Evolutionary conservation across 2,329 filamentous ascomycete genomes (phyloP).

Genomic region (Ophiocordyceps unilateralis): DNA sequence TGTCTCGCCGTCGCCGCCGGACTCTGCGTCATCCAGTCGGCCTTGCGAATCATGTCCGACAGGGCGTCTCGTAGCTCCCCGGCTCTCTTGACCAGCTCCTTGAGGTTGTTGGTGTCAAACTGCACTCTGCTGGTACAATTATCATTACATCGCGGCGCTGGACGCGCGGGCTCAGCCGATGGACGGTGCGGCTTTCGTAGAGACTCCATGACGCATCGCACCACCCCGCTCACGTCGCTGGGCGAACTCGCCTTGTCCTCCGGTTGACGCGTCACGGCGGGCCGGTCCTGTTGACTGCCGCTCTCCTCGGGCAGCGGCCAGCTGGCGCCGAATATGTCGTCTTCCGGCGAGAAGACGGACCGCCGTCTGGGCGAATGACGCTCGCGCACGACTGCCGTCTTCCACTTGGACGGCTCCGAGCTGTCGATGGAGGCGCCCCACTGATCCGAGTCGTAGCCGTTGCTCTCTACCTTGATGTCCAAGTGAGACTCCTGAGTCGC

Average conservation of each 20-base stretch:
- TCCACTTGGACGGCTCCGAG: constrained; percentile 25
- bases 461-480: constrained; percentile 20
- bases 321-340: constrained; percentile 45
- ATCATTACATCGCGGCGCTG: constrained; percentile 14
- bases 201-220: constrained; percentile 45
- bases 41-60: constrained; percentile 40
- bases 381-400: constrained; percentile 36
- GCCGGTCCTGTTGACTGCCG: constrained; percentile 14
- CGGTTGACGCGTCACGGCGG: constrained; percentile 24
- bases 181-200: constrained; percentile 34
- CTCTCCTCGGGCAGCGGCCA: constrained; percentile 25
- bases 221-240: constrained; percentile 29
- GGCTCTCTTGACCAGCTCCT: constrained; percentile 45
- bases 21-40: constrained; percentile 39
- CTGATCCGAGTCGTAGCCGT: constrained; percentile 30
- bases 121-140: constrained; percentile 34
- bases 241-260: constrained; percentile 18
- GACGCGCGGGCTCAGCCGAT: constrained; percentile 17
- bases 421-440: constrained; percentile 24
- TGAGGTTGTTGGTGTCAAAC: constrained; percentile 53
- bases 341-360: constrained; percentile 48
- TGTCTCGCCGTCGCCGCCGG: constrained; percentile 32
- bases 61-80: constrained; percentile 40
- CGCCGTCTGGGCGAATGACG: constrained; percentile 33
- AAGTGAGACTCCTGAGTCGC: constrained; percentile 12